phyloP scores from a whole-genome alignment of 495 filamentous ascomycete species.

The Trichocladium uniseriatum region DNA sequence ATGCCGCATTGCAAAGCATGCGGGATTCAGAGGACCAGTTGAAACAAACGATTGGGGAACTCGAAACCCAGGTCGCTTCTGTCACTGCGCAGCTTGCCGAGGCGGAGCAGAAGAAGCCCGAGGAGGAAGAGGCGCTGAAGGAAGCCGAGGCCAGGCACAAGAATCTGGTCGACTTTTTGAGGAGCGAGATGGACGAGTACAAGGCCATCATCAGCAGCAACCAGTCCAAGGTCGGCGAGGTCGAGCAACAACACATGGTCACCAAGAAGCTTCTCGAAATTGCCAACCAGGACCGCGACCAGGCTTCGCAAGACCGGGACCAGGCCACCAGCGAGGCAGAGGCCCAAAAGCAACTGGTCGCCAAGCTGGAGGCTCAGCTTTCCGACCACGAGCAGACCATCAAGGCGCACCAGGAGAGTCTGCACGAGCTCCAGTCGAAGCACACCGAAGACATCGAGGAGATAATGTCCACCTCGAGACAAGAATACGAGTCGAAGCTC shows the following conservation, averaged over 20 bases:
- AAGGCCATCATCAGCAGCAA: constrained; percentile 59
- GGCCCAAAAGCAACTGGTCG: constrained; percentile 43
- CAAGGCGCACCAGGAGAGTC: constrained; percentile 38
- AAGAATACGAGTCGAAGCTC: constrained; percentile 36
- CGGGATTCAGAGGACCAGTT: constrained; percentile 66
- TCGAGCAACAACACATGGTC: constrained; percentile 55
- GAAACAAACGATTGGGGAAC: constrained; percentile 56
- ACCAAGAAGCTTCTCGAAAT: constrained; percentile 50
- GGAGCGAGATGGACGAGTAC: constrained; percentile 69
- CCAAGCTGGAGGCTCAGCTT: constrained; percentile 51
- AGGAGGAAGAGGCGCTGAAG: constrained; percentile 27
- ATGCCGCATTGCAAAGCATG: constrained; percentile 58
- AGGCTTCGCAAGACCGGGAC: constrained; percentile 38
- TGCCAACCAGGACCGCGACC: constrained; percentile 37
- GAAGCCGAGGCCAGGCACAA: constrained; percentile 46
- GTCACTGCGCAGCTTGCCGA: constrained; percentile 31
- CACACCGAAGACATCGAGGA: constrained; percentile 43
- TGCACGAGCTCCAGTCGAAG: constrained; percentile 36
- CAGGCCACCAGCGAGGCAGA: constrained; percentile 36
- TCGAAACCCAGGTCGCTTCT: constrained; percentile 48
- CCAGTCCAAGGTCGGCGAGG: constrained; percentile 50
- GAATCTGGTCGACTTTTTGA: constrained; percentile 55
- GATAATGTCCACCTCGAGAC: constrained; percentile 30
- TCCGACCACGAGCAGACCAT: constrained; percentile 41
- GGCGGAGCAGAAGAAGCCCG: constrained; percentile 23